Evolutionary conservation across 2,329 filamentous ascomycete species (phyloP), one percentile per base, ranked within the genome.

Genomic region (Ramichloridium luteum): DNA sequence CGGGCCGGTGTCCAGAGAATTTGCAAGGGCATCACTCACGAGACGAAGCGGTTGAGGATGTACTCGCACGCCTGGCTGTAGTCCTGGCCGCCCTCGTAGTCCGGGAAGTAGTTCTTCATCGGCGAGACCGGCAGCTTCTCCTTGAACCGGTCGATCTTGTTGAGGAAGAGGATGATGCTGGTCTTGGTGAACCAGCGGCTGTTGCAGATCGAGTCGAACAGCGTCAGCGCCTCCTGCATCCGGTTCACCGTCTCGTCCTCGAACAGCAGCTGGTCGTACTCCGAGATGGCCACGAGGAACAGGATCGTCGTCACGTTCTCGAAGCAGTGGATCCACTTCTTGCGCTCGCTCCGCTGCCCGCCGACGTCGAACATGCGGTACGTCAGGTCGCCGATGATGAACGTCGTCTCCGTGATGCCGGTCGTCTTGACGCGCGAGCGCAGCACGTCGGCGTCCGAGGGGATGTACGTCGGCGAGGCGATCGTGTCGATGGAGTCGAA

Each of bases 291-390:
- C 46, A 94, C 88, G 34, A 93, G 66, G 76, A 94, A 94, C 23
- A 94, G 79, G 48, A 94, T 93, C 6, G 86, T 93, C 6, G 85
- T 93, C 52, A 94, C 86, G 50, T 96, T 96, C 59, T 98, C 90
- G 58, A 98, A 98, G 64, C 90, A 98, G 62, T 98, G 90, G 54
- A 98, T 98, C 90, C 90, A 98, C 65, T 98, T 98, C 68, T 98
- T 98, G 41, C 90, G 74, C 61, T 98, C 90, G 58, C 88, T 96
- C 54, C 90, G 70, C 61, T 98, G 90, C 14, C 90, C 90, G 41
- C 90, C 90, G 4, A 98, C 90, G 57, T 98, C 86, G 62, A 93
- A 93, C 86, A 94, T 93, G 46, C 85, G 77, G 67, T 93, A 94
- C 36, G 85, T 93, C 44, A 94, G 68, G 51, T 93, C 82, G 45